Conservation (phyloP, 1,284 basidiomycete genomes). For the Apiotrichum domesticum region DNA sequence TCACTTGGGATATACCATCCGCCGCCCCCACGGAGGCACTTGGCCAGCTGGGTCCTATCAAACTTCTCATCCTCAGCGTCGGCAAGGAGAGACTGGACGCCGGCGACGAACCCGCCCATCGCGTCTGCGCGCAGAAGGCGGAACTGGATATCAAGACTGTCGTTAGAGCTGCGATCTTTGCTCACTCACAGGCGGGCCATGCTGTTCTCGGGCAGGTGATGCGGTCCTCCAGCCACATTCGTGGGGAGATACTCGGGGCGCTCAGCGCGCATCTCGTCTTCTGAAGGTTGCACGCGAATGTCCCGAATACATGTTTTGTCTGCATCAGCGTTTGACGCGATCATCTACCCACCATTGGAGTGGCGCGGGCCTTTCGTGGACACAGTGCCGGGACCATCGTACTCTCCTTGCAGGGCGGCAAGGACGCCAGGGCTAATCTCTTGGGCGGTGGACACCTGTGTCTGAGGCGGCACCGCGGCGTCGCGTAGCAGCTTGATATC, state of each 20-base stretch:
- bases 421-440: background rate
- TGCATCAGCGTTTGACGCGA: background rate
- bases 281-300: conserved; percentile 60
- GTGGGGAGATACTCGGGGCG: conserved; percentile 55
- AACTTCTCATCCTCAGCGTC: conserved; percentile 42
- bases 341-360: conserved; percentile 1
- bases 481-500: conserved; percentile 22
- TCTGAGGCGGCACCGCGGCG: no score
- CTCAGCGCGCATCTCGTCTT: conserved; percentile 54
- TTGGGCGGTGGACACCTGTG: no score
- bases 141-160: conserved; percentile 60
- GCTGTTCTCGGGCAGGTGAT: conserved; percentile 39
- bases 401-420: conserved; percentile 27
- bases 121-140: conserved; percentile 63
- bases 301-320: conserved; percentile 55
- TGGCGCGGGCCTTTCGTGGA: conserved; percentile 52
- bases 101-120: conserved; percentile 45
- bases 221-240: conserved; percentile 56
- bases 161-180: conserved; percentile 33
- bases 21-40: background rate
- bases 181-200: background rate
- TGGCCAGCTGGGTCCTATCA: background rate
- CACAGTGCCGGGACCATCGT: conserved; percentile 55
- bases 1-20: conserved; percentile 2
- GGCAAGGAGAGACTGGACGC: conserved; percentile 50